phyloP scores from a whole-genome alignment of 2,329 filamentous ascomycete genomes.

The Pseudogymnoascus sp. region DNA sequence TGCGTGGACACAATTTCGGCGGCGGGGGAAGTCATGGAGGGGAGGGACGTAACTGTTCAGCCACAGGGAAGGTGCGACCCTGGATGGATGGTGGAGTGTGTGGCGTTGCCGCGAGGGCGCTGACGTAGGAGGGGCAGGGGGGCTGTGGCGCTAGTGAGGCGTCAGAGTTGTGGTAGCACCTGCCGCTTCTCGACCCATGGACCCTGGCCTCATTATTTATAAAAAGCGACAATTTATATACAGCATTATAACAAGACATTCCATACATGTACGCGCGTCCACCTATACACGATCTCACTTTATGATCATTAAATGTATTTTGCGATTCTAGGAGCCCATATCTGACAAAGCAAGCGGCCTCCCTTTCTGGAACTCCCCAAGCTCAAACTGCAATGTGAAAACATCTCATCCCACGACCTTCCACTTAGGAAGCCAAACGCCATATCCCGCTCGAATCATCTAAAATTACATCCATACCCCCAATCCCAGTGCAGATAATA shows the following conservation, averaged over 20 bases:
- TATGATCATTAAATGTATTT: background rate
- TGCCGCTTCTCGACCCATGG: too few species aligned
- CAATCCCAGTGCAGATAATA: background rate
- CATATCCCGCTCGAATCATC: background rate
- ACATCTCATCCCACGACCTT: background rate
- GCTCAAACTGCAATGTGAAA: background rate
- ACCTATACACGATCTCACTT: background rate
- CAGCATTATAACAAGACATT: background rate
- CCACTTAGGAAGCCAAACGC: slow-evolving; percentile 1
- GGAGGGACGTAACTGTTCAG: background rate
- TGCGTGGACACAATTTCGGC: background rate
- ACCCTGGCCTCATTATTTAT: too few species aligned
- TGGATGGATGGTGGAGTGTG: background rate
- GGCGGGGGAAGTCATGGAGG: background rate
- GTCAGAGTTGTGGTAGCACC: background rate
- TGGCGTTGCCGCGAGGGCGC: slow-evolving; percentile 4
- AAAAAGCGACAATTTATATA: background rate
- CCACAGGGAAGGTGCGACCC: slow-evolving; percentile 4
- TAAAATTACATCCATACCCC: background rate
- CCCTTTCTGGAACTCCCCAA: background rate
- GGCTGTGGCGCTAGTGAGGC: background rate
- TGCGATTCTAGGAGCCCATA: background rate
- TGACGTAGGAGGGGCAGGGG: slow-evolving; percentile 6
- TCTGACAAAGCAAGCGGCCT: background rate
- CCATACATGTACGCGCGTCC: background rate